These are phyloP conservation scores for Lolium perenne DNA, from an alignment of 176 grass and related monocot genomes.

Conservation along the genomic window DNA sequence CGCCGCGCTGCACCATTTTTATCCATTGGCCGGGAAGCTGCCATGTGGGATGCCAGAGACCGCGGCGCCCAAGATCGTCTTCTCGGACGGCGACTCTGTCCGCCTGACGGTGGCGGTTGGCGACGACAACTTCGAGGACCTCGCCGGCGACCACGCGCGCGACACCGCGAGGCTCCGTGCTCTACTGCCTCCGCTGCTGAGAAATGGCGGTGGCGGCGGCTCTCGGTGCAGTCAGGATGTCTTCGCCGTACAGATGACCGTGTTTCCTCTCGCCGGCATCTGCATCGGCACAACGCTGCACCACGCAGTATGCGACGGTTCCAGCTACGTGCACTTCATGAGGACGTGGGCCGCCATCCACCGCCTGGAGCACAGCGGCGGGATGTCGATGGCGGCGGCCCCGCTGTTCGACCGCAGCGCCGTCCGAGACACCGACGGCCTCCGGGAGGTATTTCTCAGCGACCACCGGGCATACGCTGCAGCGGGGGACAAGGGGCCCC, in stretches of 20 bases:
- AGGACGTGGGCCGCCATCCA: conserved; percentile 54
- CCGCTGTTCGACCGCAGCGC: conserved; percentile 61
- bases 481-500: not conserved
- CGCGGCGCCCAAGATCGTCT: conserved; percentile 28
- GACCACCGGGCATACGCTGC: conserved; percentile 6
- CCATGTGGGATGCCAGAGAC: not conserved
- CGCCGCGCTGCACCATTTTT: conserved; percentile 62
- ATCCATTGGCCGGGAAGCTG: conserved; percentile 64
- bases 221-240: not conserved
- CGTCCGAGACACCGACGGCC: conserved; percentile 53
- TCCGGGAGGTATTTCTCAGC: conserved; percentile 35
- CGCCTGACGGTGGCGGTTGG: conserved; percentile 46
- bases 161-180: conserved; percentile 44
- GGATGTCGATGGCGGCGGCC: not conserved
- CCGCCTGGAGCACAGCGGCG: not conserved
- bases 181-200: conserved; percentile 54
- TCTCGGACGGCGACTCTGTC: conserved; percentile 37
- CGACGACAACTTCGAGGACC: conserved; percentile 49
- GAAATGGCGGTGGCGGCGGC: not conserved
- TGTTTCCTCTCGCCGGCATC: conserved; percentile 70
- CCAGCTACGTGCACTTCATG: conserved; percentile 82
- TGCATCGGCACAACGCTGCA: conserved; percentile 70
- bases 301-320: conserved; percentile 80
- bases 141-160: conserved; percentile 52
- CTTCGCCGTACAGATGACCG: conserved; percentile 63